Evolutionary conservation across 768 basidiomycete species (phyloP), one percentile per base, ranked within the genome.

Genomic region (Leccinum longicurvipes): DNA sequence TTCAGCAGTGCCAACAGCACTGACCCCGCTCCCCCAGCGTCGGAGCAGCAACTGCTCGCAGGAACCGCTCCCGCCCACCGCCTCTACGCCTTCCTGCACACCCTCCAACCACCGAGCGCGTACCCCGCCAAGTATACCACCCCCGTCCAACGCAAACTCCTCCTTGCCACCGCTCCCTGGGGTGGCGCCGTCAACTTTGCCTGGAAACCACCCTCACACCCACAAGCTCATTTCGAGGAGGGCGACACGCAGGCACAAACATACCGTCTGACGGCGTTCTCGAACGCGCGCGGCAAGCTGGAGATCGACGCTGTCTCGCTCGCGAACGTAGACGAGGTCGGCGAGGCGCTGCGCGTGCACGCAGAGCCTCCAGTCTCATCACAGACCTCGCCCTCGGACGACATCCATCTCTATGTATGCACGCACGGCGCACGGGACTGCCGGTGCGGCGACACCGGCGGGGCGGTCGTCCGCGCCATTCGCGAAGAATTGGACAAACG

Each of bases 391-490:
- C 46, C 25, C 19, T 53, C 54, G n/a, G 56, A 78, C 21, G 61
- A 67, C 42, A 54, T 77, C 46, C 67, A 76, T 60, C 58, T 90
- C 17, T 89, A 85, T 62, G 82, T 93, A 1, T 93, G 91, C 66
- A 91, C 90, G 4, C 91, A 93, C 66, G 83, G 82, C 5, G 76
- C 80, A 39, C 79, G 90, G 49, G 91, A 93, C 66, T 94, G 91
- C 71, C 78, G 91, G 6, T 93, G 91, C 59, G 87, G 86, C 2
- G 78, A 86, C 11, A 77, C 70, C 21, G 91, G 91, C 0, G 77
- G 78, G 3, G 74, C 72, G 11, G 79, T 93, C 7, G 81, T 76
- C 3, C 72, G 72, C 0, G 77, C 83, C 3, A 65, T 94, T 25
- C 72, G 73, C 17, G 72, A 75, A 4, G 86, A 89, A 64, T 68